Evolutionary conservation across 2,329 filamentous ascomycete genomes (phyloP), one percentile per base, ranked within the genome.

Genomic region (Zasmidium angulare): DNA sequence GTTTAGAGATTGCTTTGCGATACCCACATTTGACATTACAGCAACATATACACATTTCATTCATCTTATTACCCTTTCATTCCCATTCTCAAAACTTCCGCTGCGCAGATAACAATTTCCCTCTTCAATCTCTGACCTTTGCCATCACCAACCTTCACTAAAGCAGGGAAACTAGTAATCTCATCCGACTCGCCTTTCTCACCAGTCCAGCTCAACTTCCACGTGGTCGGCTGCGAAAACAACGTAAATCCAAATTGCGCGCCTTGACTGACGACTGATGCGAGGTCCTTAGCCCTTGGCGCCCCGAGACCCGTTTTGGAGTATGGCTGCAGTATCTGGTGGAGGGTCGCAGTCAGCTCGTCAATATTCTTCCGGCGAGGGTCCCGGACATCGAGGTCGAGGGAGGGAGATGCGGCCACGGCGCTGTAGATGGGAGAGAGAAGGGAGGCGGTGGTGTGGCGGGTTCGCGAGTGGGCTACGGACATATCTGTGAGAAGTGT

Each of bases 91-190:
- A 60, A 50, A 22, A 49, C 56, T 47, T 61, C 60, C 22, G 51
- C 53, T 56, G 55, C 53, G 12, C 48, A 55, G 52, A 64, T 46
- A 2, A 62, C 59, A 47, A 58, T 50, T 3, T 47, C 46, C 53
- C 61, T 62, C 26, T 54, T 40, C 56, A 62, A 51, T 51, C 56
- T 60, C 24, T 61, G 56, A 7, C 58, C 60, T 12, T 54, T 46
- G 31, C 59, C 63, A 58, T 63, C 56, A 19, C 55, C 63, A 3
- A 64, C 53, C 40, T 65, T 65, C n/a, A 67, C 53, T 10, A 65
- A 43, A 2, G 52, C 59, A 3, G 64, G 64, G 46, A 54, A 67
- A 11, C 65, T 63, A 4, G 63, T 59, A 23, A 65, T 36, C 54
- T 62, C 62, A 51, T 62, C n/a, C n/a, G n/a, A n/a, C n/a, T n/a